Evolutionary conservation across 2,329 filamentous ascomycete species (phyloP), one percentile per base, ranked within the genome.

Genomic region (Fusarium staphyleae): DNA sequence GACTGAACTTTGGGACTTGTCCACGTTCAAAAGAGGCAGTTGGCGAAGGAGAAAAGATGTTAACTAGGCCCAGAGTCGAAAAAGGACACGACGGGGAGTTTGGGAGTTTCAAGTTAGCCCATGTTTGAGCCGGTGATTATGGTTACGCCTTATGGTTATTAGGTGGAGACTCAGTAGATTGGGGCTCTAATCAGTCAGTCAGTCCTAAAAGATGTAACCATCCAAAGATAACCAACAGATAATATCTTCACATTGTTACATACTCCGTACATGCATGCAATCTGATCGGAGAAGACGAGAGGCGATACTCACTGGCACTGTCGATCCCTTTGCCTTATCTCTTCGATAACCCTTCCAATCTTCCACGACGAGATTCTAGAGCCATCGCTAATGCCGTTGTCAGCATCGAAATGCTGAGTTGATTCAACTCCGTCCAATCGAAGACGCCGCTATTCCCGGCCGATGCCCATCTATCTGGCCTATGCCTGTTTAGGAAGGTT

Each of bases 401-500:
- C 26, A 32, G n/a, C 33, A 40, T 13, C 22, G 9, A 24, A 24
- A 24, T 24, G 22, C n/a, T n/a, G n/a, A n/a, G n/a, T n/a, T 5
- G 5, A 24, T 24, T 8, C 8, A 8, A 24, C 22, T 24, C 10
- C 12, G 16, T 36, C 34, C 16, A 12, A 30, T 12, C 3, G 26
- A 15, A 15, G 13, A 19, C 13, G 28, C 10, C 37, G 24, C 26
- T 49, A 60, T 62, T 60, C 5, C 55, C 59, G 41, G 22, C 14
- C 22, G 36, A 19, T 14, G 24, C 14, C 34, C 42, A 30, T 18
- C 32, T 32, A 30, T 18, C 32, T 32, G 43, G 2, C 5, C 15
- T 22, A 55, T 45, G 35, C 58, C 39, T 8, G 1, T 48, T 49
- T 60, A 53, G 59, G 59, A 63, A 62, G 55, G 59, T 62, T 60